A percentile compares a stretch with the other conserved stretches of the same genome.
phyloP scores from a whole-genome alignment of 495 filamentous ascomycete species.

The Daldinia concentrica region DNA sequence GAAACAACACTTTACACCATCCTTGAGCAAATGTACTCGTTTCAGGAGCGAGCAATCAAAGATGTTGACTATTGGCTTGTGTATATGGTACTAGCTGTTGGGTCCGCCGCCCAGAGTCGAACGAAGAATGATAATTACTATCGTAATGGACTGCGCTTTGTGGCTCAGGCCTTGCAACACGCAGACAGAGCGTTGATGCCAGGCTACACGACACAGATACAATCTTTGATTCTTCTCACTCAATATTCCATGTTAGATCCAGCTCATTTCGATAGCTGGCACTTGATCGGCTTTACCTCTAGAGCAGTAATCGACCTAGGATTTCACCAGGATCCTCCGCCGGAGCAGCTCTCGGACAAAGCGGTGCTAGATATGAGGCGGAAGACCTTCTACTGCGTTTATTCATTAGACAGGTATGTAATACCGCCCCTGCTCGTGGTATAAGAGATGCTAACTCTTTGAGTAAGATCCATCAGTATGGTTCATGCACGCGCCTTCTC shows the following conservation, averaged over 20 bases:
- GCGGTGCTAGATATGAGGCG: conserved; percentile 77
- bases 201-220: conserved; percentile 81
- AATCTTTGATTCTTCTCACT: conserved; percentile 83
- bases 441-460: conserved; percentile 11
- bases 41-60: conserved; percentile 67
- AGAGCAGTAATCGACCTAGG: conserved; percentile 87
- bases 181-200: conserved; percentile 84
- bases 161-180: conserved; percentile 74
- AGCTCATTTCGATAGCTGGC: conserved; percentile 89
- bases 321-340: conserved; percentile 86
- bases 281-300: conserved; percentile 85
- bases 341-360: conserved; percentile 66
- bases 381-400: conserved; percentile 85
- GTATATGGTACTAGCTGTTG: conserved; percentile 87
- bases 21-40: conserved; percentile 78
- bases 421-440: neutral
- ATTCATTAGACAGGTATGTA: conserved; percentile 81
- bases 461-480: conserved; percentile 76
- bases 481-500: conserved; percentile 84
- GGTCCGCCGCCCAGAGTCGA: conserved; percentile 75
- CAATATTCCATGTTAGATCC: conserved; percentile 90
- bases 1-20: conserved; percentile 78
- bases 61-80: conserved; percentile 84
- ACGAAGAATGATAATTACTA: conserved; percentile 70
- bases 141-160: conserved; percentile 69